Evolutionary conservation across 106 monocot species (phyloP).

Genomic region (Acorus gramineus): DNA sequence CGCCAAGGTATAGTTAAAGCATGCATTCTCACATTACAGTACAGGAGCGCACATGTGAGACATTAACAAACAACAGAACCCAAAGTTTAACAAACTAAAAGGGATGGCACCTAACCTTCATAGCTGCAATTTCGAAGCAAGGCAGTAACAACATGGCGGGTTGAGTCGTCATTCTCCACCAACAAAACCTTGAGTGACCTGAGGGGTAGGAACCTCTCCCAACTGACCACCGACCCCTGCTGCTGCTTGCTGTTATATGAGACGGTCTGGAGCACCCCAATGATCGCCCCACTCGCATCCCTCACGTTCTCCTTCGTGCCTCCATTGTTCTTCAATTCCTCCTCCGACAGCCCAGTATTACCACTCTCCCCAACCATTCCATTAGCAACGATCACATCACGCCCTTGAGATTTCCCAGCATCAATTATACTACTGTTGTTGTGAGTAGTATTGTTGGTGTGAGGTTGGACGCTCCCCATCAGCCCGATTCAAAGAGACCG

Average conservation of each 20-base stretch:
- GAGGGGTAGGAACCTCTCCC: constrained; percentile 92
- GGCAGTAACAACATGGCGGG: constrained; percentile 79
- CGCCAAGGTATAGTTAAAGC: too few species aligned
- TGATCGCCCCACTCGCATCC: too few species aligned
- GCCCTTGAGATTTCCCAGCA: too few species aligned
- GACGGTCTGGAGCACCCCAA: neutral
- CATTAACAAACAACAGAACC: too few species aligned
- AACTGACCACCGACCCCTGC: constrained; percentile 27
- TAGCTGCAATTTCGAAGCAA: constrained; percentile 92
- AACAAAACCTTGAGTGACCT: constrained; percentile 71
- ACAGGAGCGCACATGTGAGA: too few species aligned
- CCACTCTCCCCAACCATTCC: too few species aligned
- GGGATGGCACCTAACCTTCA: constrained; percentile 48
- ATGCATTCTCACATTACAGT: too few species aligned
- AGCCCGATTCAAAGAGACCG: constrained; percentile 41
- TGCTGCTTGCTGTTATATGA: constrained; percentile 9
- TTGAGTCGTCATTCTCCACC: constrained; percentile 93
- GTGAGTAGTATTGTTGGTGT: constrained; percentile 1
- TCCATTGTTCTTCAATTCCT: constrained; percentile 34
- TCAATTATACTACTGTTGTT: too few species aligned
- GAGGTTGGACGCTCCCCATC: constrained; percentile 44
- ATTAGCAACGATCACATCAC: too few species aligned
- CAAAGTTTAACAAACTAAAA: too few species aligned
- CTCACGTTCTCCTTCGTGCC: neutral
- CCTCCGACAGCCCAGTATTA: constrained; percentile 21